Base-by-base conservation (phyloP, 345 rosid genomes). In the Salix udensis region DNA sequence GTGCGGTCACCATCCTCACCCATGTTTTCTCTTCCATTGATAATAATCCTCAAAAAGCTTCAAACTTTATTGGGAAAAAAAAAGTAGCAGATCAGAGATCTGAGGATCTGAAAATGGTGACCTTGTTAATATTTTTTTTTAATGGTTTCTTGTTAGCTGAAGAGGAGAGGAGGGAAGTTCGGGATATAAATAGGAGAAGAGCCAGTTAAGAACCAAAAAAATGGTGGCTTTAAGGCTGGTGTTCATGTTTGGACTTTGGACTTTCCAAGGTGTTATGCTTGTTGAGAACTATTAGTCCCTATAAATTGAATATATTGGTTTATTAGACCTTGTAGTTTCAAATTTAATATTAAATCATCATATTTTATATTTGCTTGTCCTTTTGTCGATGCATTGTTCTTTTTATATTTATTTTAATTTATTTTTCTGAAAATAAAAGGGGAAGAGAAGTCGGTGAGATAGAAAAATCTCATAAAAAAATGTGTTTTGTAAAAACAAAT, bases 1-100 rank as follows among this genome's bases (percentile, higher is more conserved):
- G 95, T 5, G 97, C 99, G 31, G 99, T 96, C 77, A 87, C 88
- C 92, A 82, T 88, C 74, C 86, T 77, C 18, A 92, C 87, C 99
- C 99, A 96, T 67, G 85, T 85, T 68, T 68, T 37, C 74, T 83
- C 79, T 84, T 85, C 94, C 94, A 88, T 88, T 72, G 5, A 37
- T 58, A 23, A 42, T 2, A 28, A 14, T 10, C 62, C 62, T 23
- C 12, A 58, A 30, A 65, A 37, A 39, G 14, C 21, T 16, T 15
- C 61, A 40, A 61, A 61, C 52, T 62, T 14, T 72, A 21, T 4
- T 10, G n/a, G 4, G n/a, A 4, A 48, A 46, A 69, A 44, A 26
- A 30, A 30, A 15, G 13, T 4, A 58, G 2, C 76, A 19, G 21
- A 28, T 4, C n/a, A 74, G 69, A 24, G 69, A 61, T 60, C 39